Evolutionary conservation across 192 early-diverging fungal species (phyloP), one percentile per base, ranked within the genome.

Genomic region (Pecoramyces ruminantium): DNA sequence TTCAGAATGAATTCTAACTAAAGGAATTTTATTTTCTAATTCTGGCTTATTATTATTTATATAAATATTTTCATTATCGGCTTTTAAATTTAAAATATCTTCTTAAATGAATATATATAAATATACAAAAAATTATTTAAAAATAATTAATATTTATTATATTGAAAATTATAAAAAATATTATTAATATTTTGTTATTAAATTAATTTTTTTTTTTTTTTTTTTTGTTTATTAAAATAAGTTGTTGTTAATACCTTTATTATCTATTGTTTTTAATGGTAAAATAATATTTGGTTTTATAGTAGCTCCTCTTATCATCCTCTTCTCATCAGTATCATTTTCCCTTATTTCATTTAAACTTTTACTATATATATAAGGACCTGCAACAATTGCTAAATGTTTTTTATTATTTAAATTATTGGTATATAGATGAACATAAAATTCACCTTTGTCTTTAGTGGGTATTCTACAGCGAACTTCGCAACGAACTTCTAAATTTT

Each of bases 331-430:
- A 0, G 91, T 92, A 82, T 99, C 97, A 39, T 89, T 92, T 17
- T 83, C 85, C 29, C 90, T 86, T 29, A 88, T 79, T 28, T 67
- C 79, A 79, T 97, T 94, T 77, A 97, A 84, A 27, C 91, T 89
- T 29, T 83, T 82, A 77, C 90, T 92, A 17, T 89, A 85, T 79
- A 96, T 89, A 78, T 93, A 91, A 81, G 95, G 89, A 25, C 97
- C 97, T 89, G 92, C 97, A 78, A 97, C 96, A 81, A 97, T 88
- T 0, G 97, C 97, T 84, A 99, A 78, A 82, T 99, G 97, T 85
- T 98, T 94, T 85, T 97, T 94, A 78, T 87, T 86, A 84, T 98
- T 96, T 82, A 88, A 87, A 79, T 88, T 88, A 83, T 95, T 97
- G 78, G 90, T 92, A 83, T 96, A 98, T 30, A 96, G 86, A 80